Evolutionary conservation across 2,329 filamentous ascomycete species (phyloP).

Genomic region (Paramyrothecium sp.): DNA sequence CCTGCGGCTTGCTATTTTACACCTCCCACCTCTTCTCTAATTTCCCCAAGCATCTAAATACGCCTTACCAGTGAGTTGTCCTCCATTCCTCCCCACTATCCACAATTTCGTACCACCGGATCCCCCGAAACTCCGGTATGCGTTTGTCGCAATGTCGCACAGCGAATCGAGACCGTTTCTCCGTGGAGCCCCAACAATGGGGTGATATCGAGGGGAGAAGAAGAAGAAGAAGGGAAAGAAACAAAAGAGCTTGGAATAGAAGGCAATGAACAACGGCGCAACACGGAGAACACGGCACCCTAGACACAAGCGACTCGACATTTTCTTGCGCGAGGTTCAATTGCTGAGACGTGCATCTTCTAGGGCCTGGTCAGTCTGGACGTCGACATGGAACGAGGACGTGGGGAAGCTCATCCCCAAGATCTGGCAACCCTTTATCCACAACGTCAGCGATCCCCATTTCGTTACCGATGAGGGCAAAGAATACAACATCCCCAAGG

Average conservation of each 20-base stretch:
- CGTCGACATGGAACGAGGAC: not conserved
- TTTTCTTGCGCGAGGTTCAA: not conserved
- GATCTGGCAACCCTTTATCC: not conserved
- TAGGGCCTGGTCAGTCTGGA: not conserved
- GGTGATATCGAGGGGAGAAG: too few relatives aligned
- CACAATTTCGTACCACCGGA: not conserved
- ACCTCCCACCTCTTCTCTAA: not conserved
- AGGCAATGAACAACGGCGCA: too few relatives aligned
- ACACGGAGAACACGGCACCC: too few relatives aligned
- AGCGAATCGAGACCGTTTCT: too few relatives aligned
- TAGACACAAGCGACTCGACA: not conserved
- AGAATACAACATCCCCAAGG: not conserved
- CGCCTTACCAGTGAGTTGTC: not conserved
- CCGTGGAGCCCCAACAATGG: too few relatives aligned
- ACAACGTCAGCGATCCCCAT: not conserved
- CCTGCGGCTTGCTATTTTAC: not conserved
- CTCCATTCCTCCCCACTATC: not conserved
- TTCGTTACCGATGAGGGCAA: not conserved
- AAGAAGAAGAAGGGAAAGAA: too few relatives aligned
- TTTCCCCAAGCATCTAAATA: not conserved
- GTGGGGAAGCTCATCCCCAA: not conserved
- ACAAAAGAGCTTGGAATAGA: too few relatives aligned
- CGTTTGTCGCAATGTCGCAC: too few relatives aligned
- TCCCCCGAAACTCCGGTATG: not conserved
- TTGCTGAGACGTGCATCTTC: not conserved